These are phyloP conservation scores for Eucalyptus victrix DNA, from an alignment of 345 rosid species.

Conservation along the genomic window DNA sequence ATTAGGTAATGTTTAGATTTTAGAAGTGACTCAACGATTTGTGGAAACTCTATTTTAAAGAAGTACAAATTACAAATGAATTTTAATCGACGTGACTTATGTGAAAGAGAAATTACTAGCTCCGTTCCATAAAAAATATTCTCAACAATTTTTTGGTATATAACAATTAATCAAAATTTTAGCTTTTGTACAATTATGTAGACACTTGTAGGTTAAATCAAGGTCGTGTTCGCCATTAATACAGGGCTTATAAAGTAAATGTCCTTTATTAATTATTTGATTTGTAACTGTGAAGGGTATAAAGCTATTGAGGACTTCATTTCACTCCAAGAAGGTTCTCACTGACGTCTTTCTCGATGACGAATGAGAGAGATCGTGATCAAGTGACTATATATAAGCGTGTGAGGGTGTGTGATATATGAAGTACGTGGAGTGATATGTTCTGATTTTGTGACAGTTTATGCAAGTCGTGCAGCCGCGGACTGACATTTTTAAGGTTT, in stretches of 20 bases:
- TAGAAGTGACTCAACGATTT: background rate
- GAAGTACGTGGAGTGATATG: background rate
- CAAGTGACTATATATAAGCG: background rate
- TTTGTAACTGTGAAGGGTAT: background rate
- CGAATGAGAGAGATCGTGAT: background rate
- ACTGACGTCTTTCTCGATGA: background rate
- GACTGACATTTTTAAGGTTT: background rate
- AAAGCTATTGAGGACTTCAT: constrained; percentile 6
- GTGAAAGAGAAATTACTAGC: background rate
- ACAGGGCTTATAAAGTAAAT: background rate
- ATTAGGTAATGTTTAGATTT: background rate
- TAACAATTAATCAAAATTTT: background rate
- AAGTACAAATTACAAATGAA: too few relatives aligned
- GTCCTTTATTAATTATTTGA: background rate
- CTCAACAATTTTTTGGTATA: background rate
- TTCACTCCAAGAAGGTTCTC: constrained; percentile 6
- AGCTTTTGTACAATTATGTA: background rate
- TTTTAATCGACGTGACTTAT: too few relatives aligned
- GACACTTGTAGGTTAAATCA: background rate
- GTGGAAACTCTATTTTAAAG: too few relatives aligned
- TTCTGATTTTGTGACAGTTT: background rate
- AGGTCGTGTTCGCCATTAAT: background rate
- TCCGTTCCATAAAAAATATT: background rate
- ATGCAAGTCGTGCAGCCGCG: background rate
- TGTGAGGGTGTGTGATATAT: too few relatives aligned